Conservation (phyloP, 257 asterid genomes). For the Linderniella brevidens region DNA sequence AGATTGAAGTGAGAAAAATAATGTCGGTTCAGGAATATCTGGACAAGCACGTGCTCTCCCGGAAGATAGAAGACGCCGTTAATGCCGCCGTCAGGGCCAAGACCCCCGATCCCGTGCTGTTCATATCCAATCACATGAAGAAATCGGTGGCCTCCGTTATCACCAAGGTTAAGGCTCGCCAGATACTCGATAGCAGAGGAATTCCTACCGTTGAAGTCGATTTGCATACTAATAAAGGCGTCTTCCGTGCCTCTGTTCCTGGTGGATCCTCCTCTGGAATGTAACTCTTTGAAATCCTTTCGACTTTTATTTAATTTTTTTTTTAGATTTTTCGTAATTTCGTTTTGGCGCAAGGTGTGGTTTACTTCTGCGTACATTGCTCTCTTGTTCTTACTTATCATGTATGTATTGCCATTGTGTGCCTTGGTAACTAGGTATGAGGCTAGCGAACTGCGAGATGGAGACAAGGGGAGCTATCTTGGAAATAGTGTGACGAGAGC, state of each 20-base stretch:
- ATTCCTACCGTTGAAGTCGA: conserved; percentile 98
- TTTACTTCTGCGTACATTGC: neutral
- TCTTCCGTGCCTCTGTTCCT: conserved; percentile 78
- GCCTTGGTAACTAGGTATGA: conserved; percentile 46
- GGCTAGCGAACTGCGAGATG: conserved; percentile 92
- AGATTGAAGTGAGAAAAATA: conserved; percentile 2
- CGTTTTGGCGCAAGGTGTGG: neutral
- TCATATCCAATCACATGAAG: conserved; percentile 93
- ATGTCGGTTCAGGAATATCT: conserved; percentile 97
- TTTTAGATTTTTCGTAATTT: neutral
- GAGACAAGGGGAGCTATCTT: conserved; percentile 80
- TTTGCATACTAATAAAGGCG: conserved; percentile 77
- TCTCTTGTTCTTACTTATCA: neutral
- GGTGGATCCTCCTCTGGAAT: conserved; percentile 68
- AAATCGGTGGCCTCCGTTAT: conserved; percentile 80
- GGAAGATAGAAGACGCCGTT: conserved; percentile 95
- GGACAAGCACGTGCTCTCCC: conserved; percentile 76
- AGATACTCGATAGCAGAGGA: conserved; percentile 93
- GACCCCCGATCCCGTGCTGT: conserved; percentile 86
- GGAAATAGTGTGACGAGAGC: conserved; percentile 94
- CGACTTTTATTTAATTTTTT: neutral
- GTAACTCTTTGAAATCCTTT: conserved; percentile 15
- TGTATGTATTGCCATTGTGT: neutral
- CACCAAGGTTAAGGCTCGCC: conserved; percentile 83
- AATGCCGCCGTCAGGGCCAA: conserved; percentile 98